These are phyloP conservation scores for Podila horticola DNA, from an alignment of 192 early-diverging fungal species.

Conservation along the genomic window DNA sequence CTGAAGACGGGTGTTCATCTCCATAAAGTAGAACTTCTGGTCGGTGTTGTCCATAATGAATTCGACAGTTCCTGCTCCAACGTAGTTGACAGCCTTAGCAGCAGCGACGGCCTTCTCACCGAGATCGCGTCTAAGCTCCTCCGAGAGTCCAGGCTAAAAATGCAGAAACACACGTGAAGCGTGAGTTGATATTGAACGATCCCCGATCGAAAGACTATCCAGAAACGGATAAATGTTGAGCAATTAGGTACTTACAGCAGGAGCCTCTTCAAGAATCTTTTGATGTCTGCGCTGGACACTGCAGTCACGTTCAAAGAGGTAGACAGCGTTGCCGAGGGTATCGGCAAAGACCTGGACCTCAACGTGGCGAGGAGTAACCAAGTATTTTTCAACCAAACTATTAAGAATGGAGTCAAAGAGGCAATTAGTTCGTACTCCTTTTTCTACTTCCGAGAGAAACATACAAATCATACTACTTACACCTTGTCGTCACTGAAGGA, in stretches of 20 bases:
- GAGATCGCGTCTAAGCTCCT: constrained; percentile 75
- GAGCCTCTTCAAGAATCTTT: constrained; percentile 97
- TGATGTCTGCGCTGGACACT: constrained; percentile 95
- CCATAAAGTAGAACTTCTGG: constrained; percentile 96
- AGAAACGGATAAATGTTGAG: neutral
- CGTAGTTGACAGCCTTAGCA: constrained; percentile 93
- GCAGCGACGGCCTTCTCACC: constrained; percentile 93
- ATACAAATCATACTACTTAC: constrained; percentile 14
- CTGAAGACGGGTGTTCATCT: constrained; percentile 96
- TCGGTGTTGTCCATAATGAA: constrained; percentile 93
- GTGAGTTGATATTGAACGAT: neutral
- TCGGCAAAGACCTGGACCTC: constrained; percentile 98
- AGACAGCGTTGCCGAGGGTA: constrained; percentile 84
- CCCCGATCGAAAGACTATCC: neutral
- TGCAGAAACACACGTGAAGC: neutral
- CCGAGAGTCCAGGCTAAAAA: constrained; percentile 70
- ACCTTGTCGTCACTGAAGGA: constrained; percentile 92
- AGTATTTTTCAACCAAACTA: constrained; percentile 89
- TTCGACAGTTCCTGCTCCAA: constrained; percentile 96
- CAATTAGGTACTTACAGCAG: constrained; percentile 63
- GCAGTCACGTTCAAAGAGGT: constrained; percentile 97
- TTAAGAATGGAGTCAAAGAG: neutral
- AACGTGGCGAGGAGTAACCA: constrained; percentile 88
- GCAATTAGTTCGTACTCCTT: neutral
- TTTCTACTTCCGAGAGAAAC: neutral